These are phyloP conservation scores for Protomyces lactucae-debilis DNA, from an alignment of 1,139 yeast genomes.

Conservation along the genomic window DNA sequence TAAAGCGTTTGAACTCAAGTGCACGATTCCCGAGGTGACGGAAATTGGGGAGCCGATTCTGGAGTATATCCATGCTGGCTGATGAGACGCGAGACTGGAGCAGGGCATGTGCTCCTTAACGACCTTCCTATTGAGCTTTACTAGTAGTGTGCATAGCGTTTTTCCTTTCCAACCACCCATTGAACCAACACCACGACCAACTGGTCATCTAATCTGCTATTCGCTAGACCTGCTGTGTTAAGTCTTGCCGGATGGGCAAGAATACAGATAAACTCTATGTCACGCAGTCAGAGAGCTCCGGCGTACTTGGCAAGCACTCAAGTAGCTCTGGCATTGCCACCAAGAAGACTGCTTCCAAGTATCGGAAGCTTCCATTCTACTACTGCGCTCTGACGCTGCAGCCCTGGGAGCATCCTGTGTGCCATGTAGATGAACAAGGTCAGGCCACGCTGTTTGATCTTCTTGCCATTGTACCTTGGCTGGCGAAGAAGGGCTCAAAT, in stretches of 20 bases:
- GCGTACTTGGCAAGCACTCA: slow-evolving; percentile 36
- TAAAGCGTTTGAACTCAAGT: slow-evolving; percentile 81
- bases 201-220: too few relatives aligned
- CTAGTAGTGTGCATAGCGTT: neutral
- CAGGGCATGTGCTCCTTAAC: neutral
- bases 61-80: neutral
- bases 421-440: slow-evolving; percentile 37
- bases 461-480: slow-evolving; percentile 38
- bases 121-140: neutral
- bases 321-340: slow-evolving; percentile 36
- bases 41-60: slow-evolving; percentile 45
- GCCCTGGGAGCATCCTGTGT: slow-evolving; percentile 38
- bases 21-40: slow-evolving; percentile 67
- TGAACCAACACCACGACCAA: too few relatives aligned
- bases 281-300: slow-evolving; percentile 37
- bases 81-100: neutral
- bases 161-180: neutral
- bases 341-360: slow-evolving; percentile 22
- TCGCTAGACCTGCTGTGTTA: too few relatives aligned
- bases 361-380: slow-evolving; percentile 38
- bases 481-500: slow-evolving; percentile 37
- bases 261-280: slow-evolving; percentile 42
- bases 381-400: slow-evolving; percentile 41
- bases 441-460: slow-evolving; percentile 38
- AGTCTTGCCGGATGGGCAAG: slow-evolving; percentile 38